Conservation (phyloP, 345 rosid genomes). For the Streptanthus diversifolius region DNA sequence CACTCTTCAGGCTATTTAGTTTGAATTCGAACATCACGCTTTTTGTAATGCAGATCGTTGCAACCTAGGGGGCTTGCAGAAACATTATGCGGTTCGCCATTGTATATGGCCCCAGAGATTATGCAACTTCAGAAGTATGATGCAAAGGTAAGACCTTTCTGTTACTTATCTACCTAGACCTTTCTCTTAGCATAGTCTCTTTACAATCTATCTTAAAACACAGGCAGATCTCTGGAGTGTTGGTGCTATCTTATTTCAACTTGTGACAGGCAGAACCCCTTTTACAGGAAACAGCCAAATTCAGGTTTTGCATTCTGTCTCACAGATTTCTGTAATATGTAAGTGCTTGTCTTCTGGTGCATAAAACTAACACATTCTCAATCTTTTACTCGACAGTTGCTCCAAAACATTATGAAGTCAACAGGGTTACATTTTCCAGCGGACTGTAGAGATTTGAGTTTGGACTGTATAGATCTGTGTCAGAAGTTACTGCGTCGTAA, state of each 20-base stretch:
- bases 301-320: slow-evolving; percentile 49
- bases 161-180: not conserved
- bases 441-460: slow-evolving; percentile 53
- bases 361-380: slow-evolving; percentile 10
- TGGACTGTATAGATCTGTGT: slow-evolving; percentile 81
- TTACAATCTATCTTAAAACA: slow-evolving; percentile 43
- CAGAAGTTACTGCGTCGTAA: slow-evolving; percentile 76
- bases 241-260: slow-evolving; percentile 94
- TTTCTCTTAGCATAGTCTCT: slow-evolving; percentile 13
- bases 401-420: slow-evolving; percentile 81
- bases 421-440: slow-evolving; percentile 74
- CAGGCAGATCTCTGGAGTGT: slow-evolving; percentile 99
- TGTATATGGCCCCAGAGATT: slow-evolving; percentile 99
- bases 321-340: not conserved
- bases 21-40: slow-evolving; percentile 1
- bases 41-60: slow-evolving; percentile 61
- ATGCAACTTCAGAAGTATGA: slow-evolving; percentile 98
- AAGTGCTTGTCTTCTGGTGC: slow-evolving; percentile 4
- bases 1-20: not conserved
- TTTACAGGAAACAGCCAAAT: slow-evolving; percentile 86
- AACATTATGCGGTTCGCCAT: slow-evolving; percentile 97
- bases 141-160: slow-evolving; percentile 67
- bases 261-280: slow-evolving; percentile 90
- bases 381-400: slow-evolving; percentile 59
- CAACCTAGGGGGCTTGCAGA: slow-evolving; percentile 95